Percentiles rank a stretch among this genome's conserved stretches.
phyloP scores from a whole-genome alignment of 108 stramenopile genomes.

The Nitzschia sp. region DNA sequence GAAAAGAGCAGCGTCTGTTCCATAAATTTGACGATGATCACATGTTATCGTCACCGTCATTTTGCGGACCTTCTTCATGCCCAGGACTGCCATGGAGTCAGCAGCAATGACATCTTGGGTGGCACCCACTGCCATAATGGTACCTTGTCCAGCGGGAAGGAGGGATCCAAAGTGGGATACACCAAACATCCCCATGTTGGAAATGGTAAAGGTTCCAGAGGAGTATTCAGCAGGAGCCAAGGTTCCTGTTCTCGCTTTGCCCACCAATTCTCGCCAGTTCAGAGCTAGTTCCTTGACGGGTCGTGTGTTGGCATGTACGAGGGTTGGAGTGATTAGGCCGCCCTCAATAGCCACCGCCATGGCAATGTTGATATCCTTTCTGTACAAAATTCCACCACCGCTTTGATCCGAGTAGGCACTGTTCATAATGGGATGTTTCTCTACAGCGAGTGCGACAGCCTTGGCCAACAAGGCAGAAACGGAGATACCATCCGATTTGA shows the following conservation, averaged over 20 bases:
- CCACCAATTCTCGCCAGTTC: slow-evolving; percentile 93
- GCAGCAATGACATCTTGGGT: slow-evolving; percentile 83
- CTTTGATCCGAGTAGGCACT: slow-evolving; percentile 78
- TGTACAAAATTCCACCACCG: slow-evolving; percentile 80
- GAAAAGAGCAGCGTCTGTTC: slow-evolving; percentile 94
- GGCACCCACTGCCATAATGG: slow-evolving; percentile 94
- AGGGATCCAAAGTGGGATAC: slow-evolving; percentile 94
- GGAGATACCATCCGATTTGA: slow-evolving; percentile 93
- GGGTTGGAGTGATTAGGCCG: slow-evolving; percentile 95
- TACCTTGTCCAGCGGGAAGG: slow-evolving; percentile 87
- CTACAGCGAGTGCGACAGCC: slow-evolving; percentile 91
- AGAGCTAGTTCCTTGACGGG: slow-evolving; percentile 84
- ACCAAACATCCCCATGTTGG: slow-evolving; percentile 98
- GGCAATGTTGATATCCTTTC: slow-evolving; percentile 95
- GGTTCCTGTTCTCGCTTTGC: slow-evolving; percentile 75
- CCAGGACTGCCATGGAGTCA: slow-evolving; percentile 65
- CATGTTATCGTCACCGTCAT: slow-evolving; percentile 97
- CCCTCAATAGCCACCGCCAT: slow-evolving; percentile 98
- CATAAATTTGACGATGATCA: slow-evolving; percentile 98
- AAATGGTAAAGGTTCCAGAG: slow-evolving; percentile 95
- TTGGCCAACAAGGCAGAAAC: slow-evolving; percentile 93
- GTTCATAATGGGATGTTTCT: slow-evolving; percentile 95
- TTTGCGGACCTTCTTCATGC: slow-evolving; percentile 90
- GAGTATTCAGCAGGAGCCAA: slow-evolving; percentile 92
- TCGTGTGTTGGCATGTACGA: slow-evolving; percentile 91